Percentiles rank a stretch among this genome's conserved stretches.
These are phyloP conservation scores for Wickerhamomyces strasburgensis DNA, from an alignment of 805 yeast species.

Conservation along the genomic window DNA sequence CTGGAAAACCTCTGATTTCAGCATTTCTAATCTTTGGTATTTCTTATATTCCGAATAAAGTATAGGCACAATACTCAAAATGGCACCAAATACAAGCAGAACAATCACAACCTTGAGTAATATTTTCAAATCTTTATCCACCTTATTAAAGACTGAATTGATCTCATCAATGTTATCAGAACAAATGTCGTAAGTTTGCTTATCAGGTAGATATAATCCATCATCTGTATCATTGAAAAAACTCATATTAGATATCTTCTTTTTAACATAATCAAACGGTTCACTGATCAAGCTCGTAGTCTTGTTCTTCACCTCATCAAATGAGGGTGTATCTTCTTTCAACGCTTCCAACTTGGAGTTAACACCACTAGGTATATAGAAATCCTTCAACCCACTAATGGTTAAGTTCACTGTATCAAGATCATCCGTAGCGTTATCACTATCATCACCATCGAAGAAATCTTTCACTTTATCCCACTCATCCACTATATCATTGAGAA, in stretches of 20 bases:
- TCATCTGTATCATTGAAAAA: conserved; percentile 10
- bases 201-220: conserved; percentile 38
- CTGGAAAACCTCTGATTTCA: conserved; percentile 23
- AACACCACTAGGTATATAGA: conserved; percentile 64
- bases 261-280: conserved; percentile 54
- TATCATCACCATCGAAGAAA: conserved; percentile 45
- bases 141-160: conserved; percentile 31
- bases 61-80: conserved; percentile 38
- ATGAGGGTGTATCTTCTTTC: conserved; percentile 54
- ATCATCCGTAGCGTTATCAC: conserved; percentile 27
- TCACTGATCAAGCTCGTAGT: conserved; percentile 47
- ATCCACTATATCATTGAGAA: conserved; percentile 51
- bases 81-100: conserved; percentile 35
- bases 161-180: conserved; percentile 35
- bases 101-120: conserved; percentile 36
- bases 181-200: conserved; percentile 33
- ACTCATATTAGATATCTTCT: conserved; percentile 34
- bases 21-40: conserved; percentile 42
- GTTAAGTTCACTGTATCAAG: conserved; percentile 51
- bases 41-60: conserved; percentile 39
- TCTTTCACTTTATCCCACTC: conserved; percentile 48
- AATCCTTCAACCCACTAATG: conserved; percentile 45
- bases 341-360: conserved; percentile 50
- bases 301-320: conserved; percentile 55
- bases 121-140: conserved; percentile 30